phyloP scores from a whole-genome alignment of 208 protist genomes.

The Acanthamoeba castellanii region DNA sequence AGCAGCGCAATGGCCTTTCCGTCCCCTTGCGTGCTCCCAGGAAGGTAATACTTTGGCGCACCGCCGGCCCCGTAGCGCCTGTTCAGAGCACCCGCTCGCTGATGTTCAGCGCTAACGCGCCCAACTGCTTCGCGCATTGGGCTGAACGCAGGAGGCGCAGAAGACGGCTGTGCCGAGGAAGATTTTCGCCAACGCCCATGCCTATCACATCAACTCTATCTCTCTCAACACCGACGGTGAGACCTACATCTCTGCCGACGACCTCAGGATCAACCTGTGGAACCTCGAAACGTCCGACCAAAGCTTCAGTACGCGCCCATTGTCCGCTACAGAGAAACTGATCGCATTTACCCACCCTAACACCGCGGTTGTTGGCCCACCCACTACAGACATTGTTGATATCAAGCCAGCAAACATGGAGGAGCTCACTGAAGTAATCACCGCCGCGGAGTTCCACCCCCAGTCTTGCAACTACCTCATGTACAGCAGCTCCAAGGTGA shows the following conservation, averaged over 20 bases:
- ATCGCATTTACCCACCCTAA: background rate
- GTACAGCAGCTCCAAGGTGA: conserved; percentile 90
- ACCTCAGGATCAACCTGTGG: conserved; percentile 95
- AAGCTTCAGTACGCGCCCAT: conserved; percentile 86
- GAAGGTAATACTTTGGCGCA: background rate
- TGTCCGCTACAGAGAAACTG: background rate
- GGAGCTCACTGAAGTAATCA: conserved; percentile 95
- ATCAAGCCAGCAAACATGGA: conserved; percentile 96
- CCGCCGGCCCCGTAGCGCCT: too few relatives aligned
- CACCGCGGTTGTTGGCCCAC: background rate
- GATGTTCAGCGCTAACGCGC: background rate
- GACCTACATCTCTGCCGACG: conserved; percentile 93
- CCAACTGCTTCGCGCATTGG: too few relatives aligned
- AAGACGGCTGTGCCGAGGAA: conserved; percentile 83
- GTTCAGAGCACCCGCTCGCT: too few relatives aligned
- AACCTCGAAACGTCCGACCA: conserved; percentile 88
- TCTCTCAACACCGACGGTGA: conserved; percentile 90
- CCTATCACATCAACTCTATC: conserved; percentile 95
- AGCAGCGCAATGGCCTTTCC: conserved; percentile 6
- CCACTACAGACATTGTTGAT: conserved; percentile 92
- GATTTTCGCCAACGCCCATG: conserved; percentile 93
- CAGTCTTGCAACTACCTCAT: conserved; percentile 89
- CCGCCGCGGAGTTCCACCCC: conserved; percentile 92
- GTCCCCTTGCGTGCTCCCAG: background rate
- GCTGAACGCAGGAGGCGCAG: background rate